Base-by-base conservation (phyloP, 2,329 filamentous ascomycete species). In the Phoma sp. region DNA sequence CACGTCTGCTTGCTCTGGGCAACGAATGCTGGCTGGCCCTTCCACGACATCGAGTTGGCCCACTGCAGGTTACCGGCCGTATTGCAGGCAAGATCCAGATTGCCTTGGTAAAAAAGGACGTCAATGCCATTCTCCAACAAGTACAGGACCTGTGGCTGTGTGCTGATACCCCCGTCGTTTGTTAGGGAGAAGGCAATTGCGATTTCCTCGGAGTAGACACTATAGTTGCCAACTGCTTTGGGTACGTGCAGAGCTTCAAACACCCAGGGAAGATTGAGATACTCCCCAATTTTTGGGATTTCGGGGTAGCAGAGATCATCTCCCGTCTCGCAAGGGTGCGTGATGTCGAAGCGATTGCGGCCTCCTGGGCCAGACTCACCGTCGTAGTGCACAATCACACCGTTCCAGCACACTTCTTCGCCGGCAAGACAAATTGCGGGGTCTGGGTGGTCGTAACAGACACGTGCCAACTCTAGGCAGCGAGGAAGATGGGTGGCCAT, bases 281-380 rank as follows among this genome's bases (percentile, higher is more conserved):
- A 77, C 1, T 70, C 56, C 11, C 67, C 55, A 12, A 75, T 70
- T 6, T 42, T 57, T 7, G 37, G 47, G 15, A 66, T 59, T 51
- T 75, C 65, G 7, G 58, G 48, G 61, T 80, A 78, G 67, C 77
- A 79, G 5, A 77, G 60, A 1, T 71, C 66, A 32, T 76, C 73
- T 14, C 45, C 50, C 2, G 71, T 72, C 4, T 74, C 67, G 40
- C 76, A 77, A 3, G 72, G 71, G 9, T 59, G 61, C 42, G 74
- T 76, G 47, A 81, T 79, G 47, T 81, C 78, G 54, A 76, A 80
- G 23, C 76, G 70, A 50, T 80, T 80, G 10, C 78, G 70, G 10
- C 62, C 76, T 7, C 76, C 76, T 4, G 62, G 53, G 14, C 69
- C 66, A 4, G 77, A 74, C 40, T 78, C 77, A 33, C 69, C 68